These are phyloP conservation scores for Cystobasidium slooffiae DNA, from an alignment of 1,284 basidiomycete species.

Conservation along the genomic window DNA sequence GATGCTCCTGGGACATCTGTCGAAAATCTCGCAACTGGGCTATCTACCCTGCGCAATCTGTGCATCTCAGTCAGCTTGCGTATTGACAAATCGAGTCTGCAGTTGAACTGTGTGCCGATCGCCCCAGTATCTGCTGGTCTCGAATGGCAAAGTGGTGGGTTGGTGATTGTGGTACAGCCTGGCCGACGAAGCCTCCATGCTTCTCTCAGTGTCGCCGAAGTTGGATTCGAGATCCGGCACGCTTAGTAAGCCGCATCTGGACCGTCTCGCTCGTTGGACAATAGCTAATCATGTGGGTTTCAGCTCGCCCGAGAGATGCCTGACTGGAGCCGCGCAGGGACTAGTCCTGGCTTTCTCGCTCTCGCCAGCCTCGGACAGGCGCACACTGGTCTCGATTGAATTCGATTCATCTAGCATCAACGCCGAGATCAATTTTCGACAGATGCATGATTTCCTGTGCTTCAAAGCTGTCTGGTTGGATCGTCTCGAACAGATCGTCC, in stretches of 20 bases:
- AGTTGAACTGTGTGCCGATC: constrained; percentile 82
- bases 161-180: constrained; percentile 74
- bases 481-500: constrained; percentile 61
- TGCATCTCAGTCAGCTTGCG: constrained; percentile 80
- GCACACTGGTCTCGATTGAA: constrained; percentile 6
- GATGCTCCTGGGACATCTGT: background rate
- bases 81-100: constrained; percentile 82
- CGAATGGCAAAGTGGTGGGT: constrained; percentile 89
- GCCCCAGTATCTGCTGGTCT: constrained; percentile 83
- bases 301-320: constrained; percentile 61
- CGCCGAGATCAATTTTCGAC: constrained; percentile 67
- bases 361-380: background rate
- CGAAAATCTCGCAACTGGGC: background rate
- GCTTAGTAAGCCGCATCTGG: constrained; percentile 61
- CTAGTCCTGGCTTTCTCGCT: constrained; percentile 73
- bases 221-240: constrained; percentile 76
- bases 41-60: constrained; percentile 56
- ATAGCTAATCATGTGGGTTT: background rate
- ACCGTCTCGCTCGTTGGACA: background rate
- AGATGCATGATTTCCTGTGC: constrained; percentile 80
- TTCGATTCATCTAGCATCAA: constrained; percentile 30
- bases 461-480: constrained; percentile 91
- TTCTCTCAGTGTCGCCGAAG: constrained; percentile 75
- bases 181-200: constrained; percentile 71
- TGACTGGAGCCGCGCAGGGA: constrained; percentile 68